Evolutionary conservation across 345 rosid genomes (phyloP), one percentile per base, ranked within the genome.

Genomic region (Brassica nigra): DNA sequence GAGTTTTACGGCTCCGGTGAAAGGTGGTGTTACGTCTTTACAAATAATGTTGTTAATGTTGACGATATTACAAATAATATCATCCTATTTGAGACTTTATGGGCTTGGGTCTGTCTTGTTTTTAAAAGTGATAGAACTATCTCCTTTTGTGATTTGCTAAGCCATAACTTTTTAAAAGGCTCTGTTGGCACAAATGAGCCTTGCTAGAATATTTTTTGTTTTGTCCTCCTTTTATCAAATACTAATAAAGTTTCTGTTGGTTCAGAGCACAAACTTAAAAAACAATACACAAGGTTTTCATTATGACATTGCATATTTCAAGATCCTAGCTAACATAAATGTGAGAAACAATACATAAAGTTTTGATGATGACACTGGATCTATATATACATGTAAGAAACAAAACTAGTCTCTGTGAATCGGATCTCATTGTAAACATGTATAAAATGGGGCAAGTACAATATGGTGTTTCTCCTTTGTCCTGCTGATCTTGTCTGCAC

Each of bases 1-100:
- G 92, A 42, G 83, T 89, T 52, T 78, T 90, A 65, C 92, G 88
- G 12, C 47, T 39, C 14, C 47, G 47, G 47, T 39, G 47, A 39
- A 39, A 8, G 12, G 47, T 9, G 12, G 47, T 39, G 76, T 86
- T 92, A 83, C 88, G 80, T n/a, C n/a, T n/a, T n/a, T n/a, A n/a
- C n/a, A n/a, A n/a, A n/a, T n/a, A n/a, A n/a, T n/a, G n/a, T n/a
- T n/a, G n/a, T 62, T 90, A 54, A 73, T 34, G 10, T 78, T 23
- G 23, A 34, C 39, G 55, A 47, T 37, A 18, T 30, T 9, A 63
- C 47, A 39, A 39, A 39, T 10, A 39, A 39, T 39, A 10, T 39
- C 47, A 39, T 39, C 47, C 47, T 3, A 39, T 9, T 3, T 9
- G 2, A 8, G 47, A 39, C 47, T 39, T 37, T 39, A 39, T 9